phyloP scores from a whole-genome alignment of 805 yeast genomes.

The Ogataea paradorogensis region DNA sequence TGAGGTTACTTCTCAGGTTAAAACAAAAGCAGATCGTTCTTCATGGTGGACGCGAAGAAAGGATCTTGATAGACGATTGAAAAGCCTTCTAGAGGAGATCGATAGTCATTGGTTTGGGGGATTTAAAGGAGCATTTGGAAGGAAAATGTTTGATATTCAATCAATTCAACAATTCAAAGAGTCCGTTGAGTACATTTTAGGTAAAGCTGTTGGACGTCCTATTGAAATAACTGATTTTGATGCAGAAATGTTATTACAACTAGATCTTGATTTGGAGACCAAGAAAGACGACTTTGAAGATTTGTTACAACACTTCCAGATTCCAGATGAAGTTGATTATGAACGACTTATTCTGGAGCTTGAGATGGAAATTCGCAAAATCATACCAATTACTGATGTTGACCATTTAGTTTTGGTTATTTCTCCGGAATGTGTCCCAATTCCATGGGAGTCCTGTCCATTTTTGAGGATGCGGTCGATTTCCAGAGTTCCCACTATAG shows the following conservation, averaged over 20 bases:
- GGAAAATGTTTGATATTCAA: slow-evolving; percentile 26
- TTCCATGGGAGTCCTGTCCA: slow-evolving; percentile 90
- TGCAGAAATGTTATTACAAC: slow-evolving; percentile 45
- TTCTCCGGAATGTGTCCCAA: slow-evolving; percentile 56
- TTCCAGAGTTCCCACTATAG: slow-evolving; percentile 72
- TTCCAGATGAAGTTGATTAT: slow-evolving; percentile 63
- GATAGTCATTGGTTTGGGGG: slow-evolving; percentile 79
- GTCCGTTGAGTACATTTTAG: slow-evolving; percentile 39
- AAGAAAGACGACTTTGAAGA: slow-evolving; percentile 50
- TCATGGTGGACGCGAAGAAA: slow-evolving; percentile 79
- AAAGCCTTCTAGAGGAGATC: slow-evolving; percentile 50
- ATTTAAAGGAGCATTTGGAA: slow-evolving; percentile 59
- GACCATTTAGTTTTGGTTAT: slow-evolving; percentile 68
- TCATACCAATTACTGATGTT: slow-evolving; percentile 4
- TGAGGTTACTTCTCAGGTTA: slow-evolving; percentile 50
- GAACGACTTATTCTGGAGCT: slow-evolving; percentile 52
- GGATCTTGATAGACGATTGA: slow-evolving; percentile 54
- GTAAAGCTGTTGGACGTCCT: slow-evolving; percentile 27
- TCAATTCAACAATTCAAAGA: slow-evolving; percentile 34
- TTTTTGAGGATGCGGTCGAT: slow-evolving; percentile 53
- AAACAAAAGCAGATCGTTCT: slow-evolving; percentile 56
- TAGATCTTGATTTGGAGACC: slow-evolving; percentile 36
- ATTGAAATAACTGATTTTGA: background rate
- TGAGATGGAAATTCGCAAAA: slow-evolving; percentile 43
- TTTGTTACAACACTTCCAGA: slow-evolving; percentile 59